Percentiles rank a stretch among this genome's conserved stretches.
phyloP scores from a whole-genome alignment of 2,329 filamentous ascomycete species.

The Aureobasidium musti region DNA sequence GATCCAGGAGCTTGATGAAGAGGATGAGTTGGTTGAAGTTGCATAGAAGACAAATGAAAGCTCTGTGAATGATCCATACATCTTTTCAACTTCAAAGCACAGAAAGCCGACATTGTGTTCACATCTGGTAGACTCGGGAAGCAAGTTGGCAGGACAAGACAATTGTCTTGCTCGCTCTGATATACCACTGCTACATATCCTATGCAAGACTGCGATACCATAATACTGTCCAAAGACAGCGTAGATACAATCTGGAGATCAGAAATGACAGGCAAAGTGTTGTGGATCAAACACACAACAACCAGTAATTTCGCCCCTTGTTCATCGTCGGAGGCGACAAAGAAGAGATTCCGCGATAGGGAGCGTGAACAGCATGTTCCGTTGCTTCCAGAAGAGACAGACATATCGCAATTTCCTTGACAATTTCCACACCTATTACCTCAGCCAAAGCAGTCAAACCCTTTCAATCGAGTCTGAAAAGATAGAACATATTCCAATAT shows the following conservation, averaged over 20 bases:
- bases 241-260: not conserved
- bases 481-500: not conserved
- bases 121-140: not conserved
- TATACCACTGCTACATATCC: constrained; percentile 9
- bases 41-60: constrained; percentile 3
- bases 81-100: too few relatives aligned
- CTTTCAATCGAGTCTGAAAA: not conserved
- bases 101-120: too few relatives aligned
- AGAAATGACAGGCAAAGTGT: not conserved
- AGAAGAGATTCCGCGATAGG: not conserved
- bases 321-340: not conserved
- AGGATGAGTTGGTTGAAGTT: constrained; percentile 48
- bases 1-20: constrained; percentile 48
- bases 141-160: not conserved
- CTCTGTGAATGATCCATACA: too few relatives aligned
- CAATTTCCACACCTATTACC: not conserved
- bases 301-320: not conserved
- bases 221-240: not conserved
- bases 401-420: not conserved
- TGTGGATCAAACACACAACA: not conserved
- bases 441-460: not conserved
- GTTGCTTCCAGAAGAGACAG: not conserved
- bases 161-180: constrained; percentile 12
- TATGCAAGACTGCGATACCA: not conserved
- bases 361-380: not conserved